These are phyloP conservation scores for Cryptococcus depauperatus DNA, from an alignment of 1,284 basidiomycete species.

Conservation along the genomic window DNA sequence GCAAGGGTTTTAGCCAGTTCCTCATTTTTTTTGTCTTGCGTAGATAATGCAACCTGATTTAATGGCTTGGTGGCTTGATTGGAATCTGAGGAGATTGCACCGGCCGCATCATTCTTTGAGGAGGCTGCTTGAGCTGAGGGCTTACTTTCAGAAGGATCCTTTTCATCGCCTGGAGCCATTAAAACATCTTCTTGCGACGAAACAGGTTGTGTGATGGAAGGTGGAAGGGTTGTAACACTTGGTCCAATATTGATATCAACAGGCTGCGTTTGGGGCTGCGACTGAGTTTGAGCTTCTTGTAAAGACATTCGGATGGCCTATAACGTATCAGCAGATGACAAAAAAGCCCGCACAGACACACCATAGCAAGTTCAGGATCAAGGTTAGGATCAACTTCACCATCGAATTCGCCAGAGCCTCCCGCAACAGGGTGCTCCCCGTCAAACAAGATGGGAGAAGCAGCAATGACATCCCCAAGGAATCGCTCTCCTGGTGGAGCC, in stretches of 20 bases:
- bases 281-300: slow-evolving; percentile 89
- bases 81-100: too few species aligned
- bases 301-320: slow-evolving; percentile 95
- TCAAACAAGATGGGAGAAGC: slow-evolving; percentile 73
- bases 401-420: slow-evolving; percentile 55
- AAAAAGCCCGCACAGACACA: slow-evolving; percentile 46
- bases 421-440: slow-evolving; percentile 61
- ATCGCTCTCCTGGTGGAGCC: slow-evolving; percentile 66
- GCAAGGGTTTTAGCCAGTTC: slow-evolving; percentile 38
- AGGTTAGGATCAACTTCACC: slow-evolving; percentile 73
- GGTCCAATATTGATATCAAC: slow-evolving; percentile 46
- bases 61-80: too few species aligned
- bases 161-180: slow-evolving; percentile 21
- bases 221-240: slow-evolving; percentile 9
- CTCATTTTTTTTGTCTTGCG: slow-evolving; percentile 37
- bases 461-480: slow-evolving; percentile 77
- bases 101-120: not conserved
- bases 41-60: too few species aligned
- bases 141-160: not conserved
- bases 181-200: slow-evolving; percentile 21
- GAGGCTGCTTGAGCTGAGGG: not conserved
- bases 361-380: slow-evolving; percentile 97
- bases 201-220: slow-evolving; percentile 19
- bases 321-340: not conserved
- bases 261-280: slow-evolving; percentile 5